Percentiles rank a stretch among this genome's conserved stretches.
Evolutionary conservation across 768 basidiomycete genomes (phyloP).

Genomic region (Mycena capillaripes): DNA sequence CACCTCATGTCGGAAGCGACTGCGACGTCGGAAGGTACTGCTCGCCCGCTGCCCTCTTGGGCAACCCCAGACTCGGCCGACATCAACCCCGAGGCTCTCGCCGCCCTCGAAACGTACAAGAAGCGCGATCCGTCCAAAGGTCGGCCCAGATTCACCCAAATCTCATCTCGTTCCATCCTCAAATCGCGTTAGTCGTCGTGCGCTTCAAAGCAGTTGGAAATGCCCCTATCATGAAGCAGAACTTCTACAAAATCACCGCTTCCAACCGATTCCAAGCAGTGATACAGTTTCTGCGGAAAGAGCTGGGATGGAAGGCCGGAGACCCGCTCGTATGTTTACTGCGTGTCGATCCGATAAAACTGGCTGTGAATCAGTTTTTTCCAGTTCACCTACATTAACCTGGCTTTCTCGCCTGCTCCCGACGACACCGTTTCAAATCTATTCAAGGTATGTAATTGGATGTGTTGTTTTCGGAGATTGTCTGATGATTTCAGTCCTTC

Average conservation of each 20-base stretch:
- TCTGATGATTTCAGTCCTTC: constrained; percentile 70
- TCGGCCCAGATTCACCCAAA: constrained; percentile 43
- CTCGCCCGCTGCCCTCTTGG: constrained; percentile 51
- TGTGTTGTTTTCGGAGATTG: not conserved
- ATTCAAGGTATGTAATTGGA: constrained; percentile 65
- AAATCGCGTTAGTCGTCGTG: constrained; percentile 80
- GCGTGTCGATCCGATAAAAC: not conserved
- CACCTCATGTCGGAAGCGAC: constrained; percentile 39
- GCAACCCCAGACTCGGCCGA: constrained; percentile 47
- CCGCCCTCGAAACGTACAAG: constrained; percentile 88
- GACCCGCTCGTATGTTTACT: constrained; percentile 82
- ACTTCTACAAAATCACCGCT: constrained; percentile 97
- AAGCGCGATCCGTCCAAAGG: constrained; percentile 88
- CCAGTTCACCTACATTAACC: constrained; percentile 75
- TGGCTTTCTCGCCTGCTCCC: constrained; percentile 86
- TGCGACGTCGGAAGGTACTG: constrained; percentile 43
- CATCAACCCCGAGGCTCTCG: constrained; percentile 64
- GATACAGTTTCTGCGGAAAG: constrained; percentile 91
- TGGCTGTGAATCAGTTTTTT: constrained; percentile 43
- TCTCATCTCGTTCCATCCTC: not conserved
- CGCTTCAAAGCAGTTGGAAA: constrained; percentile 98
- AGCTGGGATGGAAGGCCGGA: constrained; percentile 87
- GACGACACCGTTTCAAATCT: constrained; percentile 87
- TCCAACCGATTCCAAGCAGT: constrained; percentile 96
- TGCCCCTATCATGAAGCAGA: constrained; percentile 99